Evolutionary conservation across 129 eudicot species (phyloP).

Genomic region (Saussurea involucrata): DNA sequence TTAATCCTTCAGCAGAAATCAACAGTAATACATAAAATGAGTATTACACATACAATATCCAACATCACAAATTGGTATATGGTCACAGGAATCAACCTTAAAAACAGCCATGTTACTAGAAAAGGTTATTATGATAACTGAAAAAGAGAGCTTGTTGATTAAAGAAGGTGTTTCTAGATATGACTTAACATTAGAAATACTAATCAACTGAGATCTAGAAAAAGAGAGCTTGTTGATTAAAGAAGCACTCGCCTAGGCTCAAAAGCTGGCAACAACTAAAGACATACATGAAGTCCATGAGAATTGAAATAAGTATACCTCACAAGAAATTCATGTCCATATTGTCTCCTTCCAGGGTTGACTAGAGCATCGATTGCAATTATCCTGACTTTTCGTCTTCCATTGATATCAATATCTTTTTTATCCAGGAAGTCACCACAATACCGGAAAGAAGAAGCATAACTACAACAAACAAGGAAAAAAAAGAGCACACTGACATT

Average conservation of each 20-base stretch:
- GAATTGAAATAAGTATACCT: conserved; percentile 30
- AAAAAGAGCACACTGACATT: not conserved
- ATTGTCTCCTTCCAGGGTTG: conserved; percentile 73
- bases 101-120: not conserved
- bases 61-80: not conserved
- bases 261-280: no score
- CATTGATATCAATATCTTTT: conserved; percentile 49
- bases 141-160: no score
- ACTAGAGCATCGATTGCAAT: conserved; percentile 85
- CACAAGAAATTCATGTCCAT: conserved; percentile 42
- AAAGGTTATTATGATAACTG: not conserved
- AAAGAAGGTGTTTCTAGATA: not conserved
- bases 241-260: no score
- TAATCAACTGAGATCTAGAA: not conserved
- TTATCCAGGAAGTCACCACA: conserved; percentile 58
- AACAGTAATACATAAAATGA: not conserved
- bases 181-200: not conserved
- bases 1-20: conserved; percentile 8
- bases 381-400: conserved; percentile 82
- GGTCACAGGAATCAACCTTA: not conserved
- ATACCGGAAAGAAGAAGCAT: conserved; percentile 84
- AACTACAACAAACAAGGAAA: conserved; percentile 33
- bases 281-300: not conserved
- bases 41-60: not conserved
- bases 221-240: no score